Conservation (phyloP, 768 basidiomycete species). For the Suillus plorans region DNA sequence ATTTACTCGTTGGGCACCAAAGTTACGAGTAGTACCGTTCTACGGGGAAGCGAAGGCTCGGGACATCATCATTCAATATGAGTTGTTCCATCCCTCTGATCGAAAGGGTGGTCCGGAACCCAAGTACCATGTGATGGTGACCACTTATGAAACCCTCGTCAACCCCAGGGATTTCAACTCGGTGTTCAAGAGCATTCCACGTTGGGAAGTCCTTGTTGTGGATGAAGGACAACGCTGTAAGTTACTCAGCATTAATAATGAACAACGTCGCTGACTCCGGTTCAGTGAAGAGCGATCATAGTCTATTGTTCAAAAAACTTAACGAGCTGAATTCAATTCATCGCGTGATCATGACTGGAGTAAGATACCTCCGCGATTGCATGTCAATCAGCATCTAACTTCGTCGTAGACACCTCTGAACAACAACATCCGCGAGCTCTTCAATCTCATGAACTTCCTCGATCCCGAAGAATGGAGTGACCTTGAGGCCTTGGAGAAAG, state of each 20-base stretch:
- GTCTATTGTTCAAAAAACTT: slow-evolving; percentile 77
- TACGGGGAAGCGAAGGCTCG: slow-evolving; percentile 79
- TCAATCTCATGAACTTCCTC: slow-evolving; percentile 97
- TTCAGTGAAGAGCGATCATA: slow-evolving; percentile 81
- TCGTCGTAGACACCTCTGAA: slow-evolving; percentile 79
- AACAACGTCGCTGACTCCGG: slow-evolving; percentile 11
- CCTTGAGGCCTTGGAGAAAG: slow-evolving; percentile 67
- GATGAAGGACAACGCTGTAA: slow-evolving; percentile 91
- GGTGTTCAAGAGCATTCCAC: slow-evolving; percentile 77
- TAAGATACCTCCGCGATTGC: slow-evolving; percentile 29
- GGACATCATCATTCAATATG: slow-evolving; percentile 78
- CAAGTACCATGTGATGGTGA: slow-evolving; percentile 87
- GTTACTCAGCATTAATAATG: slow-evolving; percentile 28
- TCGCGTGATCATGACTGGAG: slow-evolving; percentile 88
- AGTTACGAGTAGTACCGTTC: slow-evolving; percentile 77
- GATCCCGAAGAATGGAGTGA: slow-evolving; percentile 77
- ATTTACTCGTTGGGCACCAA: slow-evolving; percentile 74
- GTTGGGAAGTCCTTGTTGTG: slow-evolving; percentile 93
- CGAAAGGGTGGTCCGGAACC: slow-evolving; percentile 45
- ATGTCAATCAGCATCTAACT: neutral
- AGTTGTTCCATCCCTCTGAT: slow-evolving; percentile 63
- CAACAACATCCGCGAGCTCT: slow-evolving; percentile 94
- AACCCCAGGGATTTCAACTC: slow-evolving; percentile 64
- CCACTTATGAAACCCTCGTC: slow-evolving; percentile 87
- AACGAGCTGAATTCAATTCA: slow-evolving; percentile 78